Conservation (phyloP, 768 basidiomycete species). For the Pleurotus sapidus region DNA sequence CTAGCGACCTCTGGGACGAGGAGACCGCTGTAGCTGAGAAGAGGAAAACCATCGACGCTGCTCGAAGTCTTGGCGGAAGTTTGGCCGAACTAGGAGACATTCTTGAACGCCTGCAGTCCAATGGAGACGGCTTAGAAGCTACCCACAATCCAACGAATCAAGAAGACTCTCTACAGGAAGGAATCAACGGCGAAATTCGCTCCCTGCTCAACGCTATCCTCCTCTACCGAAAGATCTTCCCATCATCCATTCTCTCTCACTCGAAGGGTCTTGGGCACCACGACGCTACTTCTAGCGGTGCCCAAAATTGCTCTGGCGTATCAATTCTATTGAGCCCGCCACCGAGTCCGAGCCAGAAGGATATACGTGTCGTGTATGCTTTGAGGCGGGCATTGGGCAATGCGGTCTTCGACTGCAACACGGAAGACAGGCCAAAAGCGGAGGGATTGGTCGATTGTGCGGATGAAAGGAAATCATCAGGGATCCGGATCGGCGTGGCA, state of each 20-base stretch:
- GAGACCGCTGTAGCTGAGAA: conserved; percentile 39
- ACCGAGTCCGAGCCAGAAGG: conserved; percentile 48
- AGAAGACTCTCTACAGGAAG: conserved; percentile 16
- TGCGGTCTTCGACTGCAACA: conserved; percentile 37
- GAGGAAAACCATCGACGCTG: conserved; percentile 51
- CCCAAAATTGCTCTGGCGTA: conserved; percentile 9
- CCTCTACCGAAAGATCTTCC: conserved; percentile 62
- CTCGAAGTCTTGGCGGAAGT: conserved; percentile 60
- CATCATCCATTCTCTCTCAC: conserved; percentile 16
- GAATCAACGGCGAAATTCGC: conserved; percentile 45
- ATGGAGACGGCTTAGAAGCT: conserved; percentile 21
- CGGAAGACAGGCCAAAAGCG: conserved; percentile 38
- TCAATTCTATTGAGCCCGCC: conserved; percentile 56
- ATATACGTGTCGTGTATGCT: conserved; percentile 36
- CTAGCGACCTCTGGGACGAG: background rate
- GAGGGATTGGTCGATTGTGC: conserved; percentile 17
- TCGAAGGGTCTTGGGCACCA: background rate
- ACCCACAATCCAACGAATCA: conserved; percentile 11
- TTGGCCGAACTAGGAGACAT: conserved; percentile 50
- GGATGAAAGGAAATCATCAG: background rate
- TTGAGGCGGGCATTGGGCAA: conserved; percentile 57
- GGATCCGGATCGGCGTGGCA: background rate
- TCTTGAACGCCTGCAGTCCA: conserved; percentile 58
- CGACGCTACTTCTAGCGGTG: background rate
- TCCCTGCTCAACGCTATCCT: conserved; percentile 57